These are phyloP conservation scores for Ogataea henricii DNA, from an alignment of 805 yeast genomes.

Conservation along the genomic window DNA sequence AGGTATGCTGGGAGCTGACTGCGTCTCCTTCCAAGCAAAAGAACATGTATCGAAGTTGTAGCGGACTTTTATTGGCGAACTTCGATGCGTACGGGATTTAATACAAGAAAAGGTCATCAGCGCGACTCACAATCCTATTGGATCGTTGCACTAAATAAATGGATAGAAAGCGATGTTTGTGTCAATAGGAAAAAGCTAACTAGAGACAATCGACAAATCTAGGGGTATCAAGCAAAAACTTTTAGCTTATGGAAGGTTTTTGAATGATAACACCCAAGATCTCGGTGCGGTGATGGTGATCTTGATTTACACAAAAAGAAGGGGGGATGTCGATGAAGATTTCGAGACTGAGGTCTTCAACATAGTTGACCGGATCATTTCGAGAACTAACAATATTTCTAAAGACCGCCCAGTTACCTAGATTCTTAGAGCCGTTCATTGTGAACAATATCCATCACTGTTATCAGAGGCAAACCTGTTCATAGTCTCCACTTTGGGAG, in stretches of 20 bases:
- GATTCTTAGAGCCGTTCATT: slow-evolving; percentile 84
- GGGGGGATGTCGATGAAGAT: slow-evolving; percentile 52
- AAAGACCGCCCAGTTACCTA: slow-evolving; percentile 81
- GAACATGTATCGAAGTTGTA: slow-evolving; percentile 93
- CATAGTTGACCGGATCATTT: slow-evolving; percentile 83
- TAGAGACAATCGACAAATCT: slow-evolving; percentile 75
- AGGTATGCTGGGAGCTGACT: slow-evolving; percentile 89
- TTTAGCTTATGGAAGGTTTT: slow-evolving; percentile 79
- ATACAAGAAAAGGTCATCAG: slow-evolving; percentile 59
- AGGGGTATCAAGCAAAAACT: slow-evolving; percentile 89
- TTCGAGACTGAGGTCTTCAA: slow-evolving; percentile 73
- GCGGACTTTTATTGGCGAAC: slow-evolving; percentile 80
- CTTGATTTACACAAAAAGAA: slow-evolving; percentile 73
- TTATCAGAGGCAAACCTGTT: slow-evolving; percentile 84
- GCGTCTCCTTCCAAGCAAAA: slow-evolving; percentile 84
- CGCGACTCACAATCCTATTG: slow-evolving; percentile 68
- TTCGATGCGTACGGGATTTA: slow-evolving; percentile 61
- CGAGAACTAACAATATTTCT: slow-evolving; percentile 71
- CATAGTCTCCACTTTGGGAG: slow-evolving; percentile 88
- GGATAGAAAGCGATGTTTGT: slow-evolving; percentile 50
- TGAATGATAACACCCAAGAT: slow-evolving; percentile 70
- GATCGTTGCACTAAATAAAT: slow-evolving; percentile 55
- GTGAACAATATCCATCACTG: slow-evolving; percentile 85
- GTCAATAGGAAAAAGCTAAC: slow-evolving; percentile 67
- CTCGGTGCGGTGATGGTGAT: slow-evolving; percentile 71